Percentiles rank a stretch among this genome's conserved stretches.
These are phyloP conservation scores for Penicillium verhagenii DNA, from an alignment of 495 filamentous ascomycete genomes.

Conservation along the genomic window DNA sequence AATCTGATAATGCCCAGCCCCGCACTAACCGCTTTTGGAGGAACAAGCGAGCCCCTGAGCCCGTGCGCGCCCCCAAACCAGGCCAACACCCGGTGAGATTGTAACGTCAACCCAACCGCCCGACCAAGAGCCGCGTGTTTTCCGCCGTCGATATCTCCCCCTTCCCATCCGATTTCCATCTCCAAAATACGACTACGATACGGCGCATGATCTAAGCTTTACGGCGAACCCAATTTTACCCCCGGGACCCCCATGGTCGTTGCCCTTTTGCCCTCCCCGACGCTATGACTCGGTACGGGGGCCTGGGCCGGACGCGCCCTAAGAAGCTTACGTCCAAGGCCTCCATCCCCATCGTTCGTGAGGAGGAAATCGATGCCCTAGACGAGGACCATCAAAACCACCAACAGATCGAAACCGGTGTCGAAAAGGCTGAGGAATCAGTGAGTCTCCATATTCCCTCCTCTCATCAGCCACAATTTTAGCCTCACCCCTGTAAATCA, in stretches of 20 bases:
- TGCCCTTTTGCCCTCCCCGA: conserved; percentile 51
- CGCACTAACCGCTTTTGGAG: conserved; percentile 45
- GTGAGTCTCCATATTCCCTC: conserved; percentile 58
- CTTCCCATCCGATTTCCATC: conserved; percentile 49
- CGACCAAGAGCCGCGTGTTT: conserved; percentile 40
- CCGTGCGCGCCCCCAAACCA: conserved; percentile 49
- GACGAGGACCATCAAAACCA: conserved; percentile 65
- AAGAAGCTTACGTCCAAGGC: conserved; percentile 92
- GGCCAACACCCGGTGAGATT: conserved; percentile 43
- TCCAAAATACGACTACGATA: conserved; percentile 54
- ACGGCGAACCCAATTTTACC: conserved; percentile 43
- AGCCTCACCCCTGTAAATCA: conserved; percentile 48
- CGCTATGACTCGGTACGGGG: conserved; percentile 66
- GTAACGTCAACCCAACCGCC: conserved; percentile 68
- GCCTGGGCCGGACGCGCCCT: conserved; percentile 61
- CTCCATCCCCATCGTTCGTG: conserved; percentile 77
- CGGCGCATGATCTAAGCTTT: conserved; percentile 54
- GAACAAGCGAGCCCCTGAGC: conserved; percentile 51
- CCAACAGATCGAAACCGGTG: conserved; percentile 88
- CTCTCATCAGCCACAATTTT: conserved; percentile 36
- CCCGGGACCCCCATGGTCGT: conserved; percentile 43
- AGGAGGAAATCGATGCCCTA: conserved; percentile 80
- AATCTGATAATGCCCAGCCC: conserved; percentile 51
- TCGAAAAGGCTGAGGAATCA: conserved; percentile 95
- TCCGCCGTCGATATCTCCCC: conserved; percentile 59